These are phyloP conservation scores for Pseudomonodictys pantanalensis DNA, from an alignment of 495 filamentous ascomycete genomes.

Conservation along the genomic window DNA sequence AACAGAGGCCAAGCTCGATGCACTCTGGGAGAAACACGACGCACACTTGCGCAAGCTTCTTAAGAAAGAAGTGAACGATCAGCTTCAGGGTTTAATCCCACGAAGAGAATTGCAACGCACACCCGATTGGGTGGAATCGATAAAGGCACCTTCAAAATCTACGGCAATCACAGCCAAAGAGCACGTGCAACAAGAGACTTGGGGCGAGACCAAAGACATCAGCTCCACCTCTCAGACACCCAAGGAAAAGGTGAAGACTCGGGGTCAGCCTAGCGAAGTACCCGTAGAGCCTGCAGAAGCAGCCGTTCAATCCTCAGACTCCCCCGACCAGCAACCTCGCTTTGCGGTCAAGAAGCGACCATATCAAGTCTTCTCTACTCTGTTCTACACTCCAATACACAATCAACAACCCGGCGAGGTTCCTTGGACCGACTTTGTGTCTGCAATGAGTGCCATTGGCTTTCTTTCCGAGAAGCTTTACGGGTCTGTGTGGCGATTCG, in stretches of 20 bases:
- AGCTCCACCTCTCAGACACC: background rate
- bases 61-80: background rate
- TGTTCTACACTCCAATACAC: slow-evolving; percentile 43
- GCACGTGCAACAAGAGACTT: background rate
- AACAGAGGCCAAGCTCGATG: slow-evolving; percentile 50
- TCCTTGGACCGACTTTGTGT: slow-evolving; percentile 51
- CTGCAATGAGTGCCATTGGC: slow-evolving; percentile 50
- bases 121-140: background rate
- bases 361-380: slow-evolving; percentile 46
- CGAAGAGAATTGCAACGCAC: slow-evolving; percentile 1
- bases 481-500: slow-evolving; percentile 54
- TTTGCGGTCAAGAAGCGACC: slow-evolving; percentile 5
- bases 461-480: slow-evolving; percentile 50
- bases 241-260: slow-evolving; percentile 2
- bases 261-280: background rate
- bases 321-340: background rate
- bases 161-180: background rate
- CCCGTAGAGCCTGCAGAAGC: background rate
- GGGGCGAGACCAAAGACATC: background rate
- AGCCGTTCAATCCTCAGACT: background rate
- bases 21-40: slow-evolving; percentile 45
- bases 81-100: background rate
- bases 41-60: background rate
- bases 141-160: background rate
- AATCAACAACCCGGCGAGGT: slow-evolving; percentile 45